These are phyloP conservation scores for Centrapalus pauciflorus DNA, from an alignment of 129 eudicot species.

Conservation along the genomic window DNA sequence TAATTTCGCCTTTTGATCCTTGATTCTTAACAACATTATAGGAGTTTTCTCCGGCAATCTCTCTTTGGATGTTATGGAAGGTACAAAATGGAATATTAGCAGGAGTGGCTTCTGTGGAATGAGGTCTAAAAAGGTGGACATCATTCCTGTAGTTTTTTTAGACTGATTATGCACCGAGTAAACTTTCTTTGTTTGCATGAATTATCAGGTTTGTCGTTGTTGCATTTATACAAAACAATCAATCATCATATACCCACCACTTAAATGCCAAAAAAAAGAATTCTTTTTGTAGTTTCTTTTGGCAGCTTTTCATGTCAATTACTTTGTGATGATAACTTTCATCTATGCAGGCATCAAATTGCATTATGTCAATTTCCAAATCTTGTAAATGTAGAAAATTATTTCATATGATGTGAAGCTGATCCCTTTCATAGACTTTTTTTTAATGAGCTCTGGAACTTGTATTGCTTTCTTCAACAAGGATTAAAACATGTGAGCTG, in stretches of 20 bases:
- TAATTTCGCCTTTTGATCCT: background rate
- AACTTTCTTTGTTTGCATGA: background rate
- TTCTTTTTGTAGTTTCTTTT: background rate
- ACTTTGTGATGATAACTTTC: background rate
- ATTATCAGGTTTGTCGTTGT: background rate
- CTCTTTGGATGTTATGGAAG: conserved; percentile 67
- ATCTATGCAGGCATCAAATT: too few relatives aligned
- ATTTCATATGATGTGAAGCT: background rate
- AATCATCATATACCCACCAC: background rate
- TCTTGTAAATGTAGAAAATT: background rate
- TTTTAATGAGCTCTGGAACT: background rate
- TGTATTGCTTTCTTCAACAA: background rate
- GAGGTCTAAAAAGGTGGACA: conserved; percentile 87
- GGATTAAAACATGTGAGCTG: background rate
- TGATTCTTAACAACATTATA: conserved; percentile 10
- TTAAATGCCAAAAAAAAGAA: background rate
- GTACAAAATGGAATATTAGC: conserved; percentile 81
- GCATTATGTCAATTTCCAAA: background rate
- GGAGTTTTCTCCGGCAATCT: conserved; percentile 92
- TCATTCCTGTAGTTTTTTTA: background rate
- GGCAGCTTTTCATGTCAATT: background rate
- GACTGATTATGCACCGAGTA: background rate
- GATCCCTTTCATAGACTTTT: background rate
- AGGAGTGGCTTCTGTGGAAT: conserved; percentile 97
- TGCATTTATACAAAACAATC: background rate